Evolutionary conservation across 176 grass and related monocot species (phyloP), one percentile per base, ranked within the genome.

Genomic region (Hsuehochloa calcarea): DNA sequence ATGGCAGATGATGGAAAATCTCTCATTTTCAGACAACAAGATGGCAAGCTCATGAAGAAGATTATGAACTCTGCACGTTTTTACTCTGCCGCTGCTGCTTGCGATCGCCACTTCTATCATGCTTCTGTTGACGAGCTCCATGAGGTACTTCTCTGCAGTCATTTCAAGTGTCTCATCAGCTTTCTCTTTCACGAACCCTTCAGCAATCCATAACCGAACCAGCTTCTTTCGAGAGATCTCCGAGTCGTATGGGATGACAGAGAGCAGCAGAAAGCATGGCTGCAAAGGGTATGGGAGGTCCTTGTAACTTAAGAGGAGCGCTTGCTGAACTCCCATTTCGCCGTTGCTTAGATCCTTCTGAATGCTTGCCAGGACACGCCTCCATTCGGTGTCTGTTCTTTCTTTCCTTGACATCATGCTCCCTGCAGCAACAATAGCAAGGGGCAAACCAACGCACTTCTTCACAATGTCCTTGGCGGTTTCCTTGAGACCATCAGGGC

Each of bases 121-220:
- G 62, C 62, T 81, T 81, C 85, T 85, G 14, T 65, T 72, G 29
- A 85, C 81, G 35, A 88, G 89, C 81, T 91, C 81, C 85, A 77
- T 77, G 40, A 91, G 85, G 81, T 85, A 91, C 25, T 91, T 80
- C 70, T 91, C 89, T 56, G 85, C 89, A 8, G 78, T 84, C 35
- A 51, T 54, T 81, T 91, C 89, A 61, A 88, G 76, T 58, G 52
- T 81, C 65, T 85, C 81, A n/a, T 79, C 51, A 39, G 25, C 47
- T n/a, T 51, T 55, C 35, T 91, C 77, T 75, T 85, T 70, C 43
- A 91, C 75, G 39, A 91, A 87, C 13, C 89, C 89, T 91, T 87
- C 85, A 3, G 80, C 81, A 31, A 88, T 81, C 89, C 80, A 91
- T 68, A 91, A 29, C 4, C 85, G 74, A 14, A 91, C 40, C 72